Percentiles rank a stretch among this genome's conserved stretches.
These are phyloP conservation scores for Leishmania turanica DNA, from an alignment of 208 protist genomes.

Conservation along the genomic window DNA sequence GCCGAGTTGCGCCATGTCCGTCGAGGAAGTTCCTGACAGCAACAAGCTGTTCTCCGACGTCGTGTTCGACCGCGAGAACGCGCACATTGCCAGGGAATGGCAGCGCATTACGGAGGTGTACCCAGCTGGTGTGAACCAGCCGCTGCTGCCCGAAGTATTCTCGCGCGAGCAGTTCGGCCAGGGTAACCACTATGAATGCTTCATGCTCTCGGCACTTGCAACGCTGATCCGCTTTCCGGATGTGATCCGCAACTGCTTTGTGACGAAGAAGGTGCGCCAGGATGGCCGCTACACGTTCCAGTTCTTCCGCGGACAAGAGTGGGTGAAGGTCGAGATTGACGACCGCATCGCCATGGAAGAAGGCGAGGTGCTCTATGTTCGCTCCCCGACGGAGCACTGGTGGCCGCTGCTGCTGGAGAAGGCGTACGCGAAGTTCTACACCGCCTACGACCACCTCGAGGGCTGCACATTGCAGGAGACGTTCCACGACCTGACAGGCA, in stretches of 20 bases:
- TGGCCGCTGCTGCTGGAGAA: constrained; percentile 90
- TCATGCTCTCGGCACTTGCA: constrained; percentile 75
- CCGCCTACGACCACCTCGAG: constrained; percentile 70
- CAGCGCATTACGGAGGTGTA: constrained; percentile 67
- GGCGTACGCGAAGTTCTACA: constrained; percentile 92
- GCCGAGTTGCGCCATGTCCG: constrained; percentile 22
- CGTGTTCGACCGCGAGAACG: constrained; percentile 63
- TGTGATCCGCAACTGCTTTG: constrained; percentile 82
- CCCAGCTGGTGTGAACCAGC: constrained; percentile 43
- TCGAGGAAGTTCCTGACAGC: constrained; percentile 56
- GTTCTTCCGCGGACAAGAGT: constrained; percentile 73
- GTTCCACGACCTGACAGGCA: constrained; percentile 81
- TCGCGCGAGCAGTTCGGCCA: constrained; percentile 76
- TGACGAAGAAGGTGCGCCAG: constrained; percentile 75
- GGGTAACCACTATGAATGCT: constrained; percentile 86
- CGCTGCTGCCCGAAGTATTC: constrained; percentile 66
- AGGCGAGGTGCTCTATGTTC: constrained; percentile 66
- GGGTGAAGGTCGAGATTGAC: constrained; percentile 86
- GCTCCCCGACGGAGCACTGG: constrained; percentile 72
- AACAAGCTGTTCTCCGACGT: constrained; percentile 68
- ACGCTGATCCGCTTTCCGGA: constrained; percentile 71
- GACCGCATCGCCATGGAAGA: constrained; percentile 66
- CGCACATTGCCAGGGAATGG: constrained; percentile 58
- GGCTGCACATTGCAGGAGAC: constrained; percentile 79
- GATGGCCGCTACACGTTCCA: constrained; percentile 88